Base-by-base conservation (phyloP, 2,329 filamentous ascomycete genomes). In the Clonostachys byssicola region DNA sequence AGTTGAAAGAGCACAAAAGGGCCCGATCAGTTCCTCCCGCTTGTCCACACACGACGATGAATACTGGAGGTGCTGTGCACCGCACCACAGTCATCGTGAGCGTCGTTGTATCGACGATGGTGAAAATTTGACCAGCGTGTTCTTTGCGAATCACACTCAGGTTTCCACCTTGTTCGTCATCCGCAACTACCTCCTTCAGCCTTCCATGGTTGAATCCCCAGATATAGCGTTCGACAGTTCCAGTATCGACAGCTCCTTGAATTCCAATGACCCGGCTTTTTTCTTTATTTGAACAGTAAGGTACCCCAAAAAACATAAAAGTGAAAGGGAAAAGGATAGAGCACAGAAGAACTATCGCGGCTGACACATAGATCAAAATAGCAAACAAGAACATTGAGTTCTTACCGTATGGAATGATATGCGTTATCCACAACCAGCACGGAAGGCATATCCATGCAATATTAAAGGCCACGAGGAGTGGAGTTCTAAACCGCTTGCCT, bases 21-120 rank as follows among this genome's bases (percentile, higher is more conserved):
- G 68, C 67, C 9, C 73, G 61, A 48, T 73, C 69, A 67, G 73
- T 70, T 3, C 71, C 71, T 6, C 68, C 68, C 49, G 74, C 73
- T 2, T 56, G 54, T 9, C 67, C 72, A n/a, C 64, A 67, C 14
- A 73, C 51, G 10, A 76, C 52, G 45, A 73, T 62, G 35, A 62
- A 66, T 2, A 67, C 59, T 0, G 73, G 73, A 3, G 56, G 58
- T 4, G 34, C 30, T 9, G 30, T n/a, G 9, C 47, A 18, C 2
- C 44, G 49, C 51, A 74, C 72, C 7, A 71, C 53, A 0, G 65
- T 72, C 4, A 66, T 67, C 5, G 68, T 73, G 63, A 74, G 66
- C n/a, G 60, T 69, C 39, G 60, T 59, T 14, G 64, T 68, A 48
- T 72, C 66, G 16, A 72, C 60, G 3, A 71, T 56, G 0, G 68